A percentile compares a stretch with the other conserved stretches of the same genome.
These are phyloP conservation scores for Crithidia acanthocephali DNA, from an alignment of 208 protist species.

Conservation along the genomic window DNA sequence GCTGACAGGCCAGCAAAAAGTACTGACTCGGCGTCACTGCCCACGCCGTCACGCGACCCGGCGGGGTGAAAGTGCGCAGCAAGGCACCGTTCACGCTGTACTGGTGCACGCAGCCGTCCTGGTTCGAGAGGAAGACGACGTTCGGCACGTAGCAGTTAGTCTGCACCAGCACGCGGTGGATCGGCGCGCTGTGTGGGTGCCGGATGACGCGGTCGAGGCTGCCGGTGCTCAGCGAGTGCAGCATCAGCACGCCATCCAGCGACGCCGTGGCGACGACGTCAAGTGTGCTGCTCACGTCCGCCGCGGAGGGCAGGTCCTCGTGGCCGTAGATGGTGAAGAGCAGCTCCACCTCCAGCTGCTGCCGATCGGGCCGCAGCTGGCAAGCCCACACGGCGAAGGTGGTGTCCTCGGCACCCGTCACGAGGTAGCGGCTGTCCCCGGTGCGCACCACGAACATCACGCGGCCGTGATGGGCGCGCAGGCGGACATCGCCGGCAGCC, in stretches of 20 bases:
- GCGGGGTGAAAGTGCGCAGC: constrained; percentile 62
- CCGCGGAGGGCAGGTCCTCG: constrained; percentile 81
- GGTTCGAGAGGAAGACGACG: constrained; percentile 70
- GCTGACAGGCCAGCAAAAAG: constrained; percentile 60
- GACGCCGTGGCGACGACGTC: constrained; percentile 89
- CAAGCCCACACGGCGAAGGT: constrained; percentile 92
- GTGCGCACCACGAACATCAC: constrained; percentile 73
- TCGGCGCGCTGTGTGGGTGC: constrained; percentile 63
- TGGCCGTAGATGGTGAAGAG: constrained; percentile 87
- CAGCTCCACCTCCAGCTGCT: constrained; percentile 57
- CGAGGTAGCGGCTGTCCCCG: constrained; percentile 77
- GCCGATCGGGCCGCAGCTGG: constrained; percentile 38
- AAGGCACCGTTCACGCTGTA: constrained; percentile 78
- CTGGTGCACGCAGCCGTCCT: constrained; percentile 83
- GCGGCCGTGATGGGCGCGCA: constrained; percentile 78
- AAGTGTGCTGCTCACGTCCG: constrained; percentile 65
- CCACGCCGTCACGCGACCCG: constrained; percentile 77
- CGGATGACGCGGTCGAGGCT: constrained; percentile 70
- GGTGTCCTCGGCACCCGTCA: constrained; percentile 89
- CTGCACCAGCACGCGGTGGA: constrained; percentile 86
- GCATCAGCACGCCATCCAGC: constrained; percentile 79
- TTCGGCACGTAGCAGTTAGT: constrained; percentile 83
- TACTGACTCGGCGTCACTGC: constrained; percentile 65
- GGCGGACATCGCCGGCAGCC: constrained; percentile 49
- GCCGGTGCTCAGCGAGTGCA: constrained; percentile 75